phyloP scores from a whole-genome alignment of 805 yeast species.

The Barnettozyma botsteinii region DNA sequence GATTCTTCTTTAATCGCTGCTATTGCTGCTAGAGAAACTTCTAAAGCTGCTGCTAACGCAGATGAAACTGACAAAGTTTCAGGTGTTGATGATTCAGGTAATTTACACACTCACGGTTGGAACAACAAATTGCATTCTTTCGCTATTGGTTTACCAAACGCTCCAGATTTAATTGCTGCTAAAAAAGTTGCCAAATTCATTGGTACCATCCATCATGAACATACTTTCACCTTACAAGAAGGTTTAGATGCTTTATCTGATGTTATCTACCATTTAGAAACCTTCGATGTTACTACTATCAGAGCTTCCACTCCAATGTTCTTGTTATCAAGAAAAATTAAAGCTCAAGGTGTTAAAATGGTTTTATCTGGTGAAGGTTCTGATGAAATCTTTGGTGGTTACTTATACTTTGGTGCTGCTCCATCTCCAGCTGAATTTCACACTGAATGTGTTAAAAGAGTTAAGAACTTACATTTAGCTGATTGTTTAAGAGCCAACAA shows the following conservation, averaged over 20 bases:
- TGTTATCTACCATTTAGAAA: slow-evolving; percentile 92
- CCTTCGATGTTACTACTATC: slow-evolving; percentile 97
- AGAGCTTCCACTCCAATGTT: slow-evolving; percentile 99
- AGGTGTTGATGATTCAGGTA: slow-evolving; percentile 88
- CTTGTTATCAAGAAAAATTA: slow-evolving; percentile 89
- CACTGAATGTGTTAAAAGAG: slow-evolving; percentile 90
- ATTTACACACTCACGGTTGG: slow-evolving; percentile 72
- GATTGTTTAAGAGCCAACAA: slow-evolving; percentile 99
- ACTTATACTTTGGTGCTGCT: slow-evolving; percentile 94
- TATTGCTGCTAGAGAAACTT: slow-evolving; percentile 95
- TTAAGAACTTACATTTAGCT: slow-evolving; percentile 93
- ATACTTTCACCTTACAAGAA: slow-evolving; percentile 93
- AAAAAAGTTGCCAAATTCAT: slow-evolving; percentile 93
- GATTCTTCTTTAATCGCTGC: slow-evolving; percentile 96
- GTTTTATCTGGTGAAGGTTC: slow-evolving; percentile 98
- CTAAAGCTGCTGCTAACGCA: slow-evolving; percentile 49
- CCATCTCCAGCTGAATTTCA: slow-evolving; percentile 93
- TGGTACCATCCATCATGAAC: slow-evolving; percentile 96
- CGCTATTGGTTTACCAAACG: slow-evolving; percentile 95
- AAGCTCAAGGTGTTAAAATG: slow-evolving; percentile 99
- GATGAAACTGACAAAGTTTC: slow-evolving; percentile 48
- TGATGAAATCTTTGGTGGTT: slow-evolving; percentile 98
- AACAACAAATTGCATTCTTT: slow-evolving; percentile 86
- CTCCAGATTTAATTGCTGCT: slow-evolving; percentile 97
- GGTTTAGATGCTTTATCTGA: slow-evolving; percentile 94